Evolutionary conservation across 2,329 filamentous ascomycete genomes (phyloP), one percentile per base, ranked within the genome.

Genomic region (Trichoderma koningii): DNA sequence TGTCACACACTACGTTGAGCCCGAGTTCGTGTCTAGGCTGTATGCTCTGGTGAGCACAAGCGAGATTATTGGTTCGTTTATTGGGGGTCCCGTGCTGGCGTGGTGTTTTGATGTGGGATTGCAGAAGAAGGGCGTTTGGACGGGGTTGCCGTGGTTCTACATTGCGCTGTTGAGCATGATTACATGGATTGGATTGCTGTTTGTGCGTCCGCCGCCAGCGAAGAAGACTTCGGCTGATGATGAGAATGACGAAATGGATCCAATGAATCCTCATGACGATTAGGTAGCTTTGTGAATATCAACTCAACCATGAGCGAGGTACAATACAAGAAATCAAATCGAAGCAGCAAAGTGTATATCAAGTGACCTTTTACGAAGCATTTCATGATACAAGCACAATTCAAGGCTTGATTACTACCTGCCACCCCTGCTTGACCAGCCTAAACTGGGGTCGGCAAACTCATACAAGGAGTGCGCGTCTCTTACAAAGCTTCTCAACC

Each of bases 41-140:
- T 80, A 80, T 66, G 78, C 78, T 1, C 69, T 80, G 64, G 75
- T 78, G 42, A 74, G 76, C 64, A 80, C 79, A 69, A 70, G 74
- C 3, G 78, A 80, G 66, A 74, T 78, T 5, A 45, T 75, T 7
- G 79, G 79, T 0, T 73, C 76, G 0, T 78, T 80, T 28, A 72
- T 79, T 6, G 79, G 74, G n/a, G 77, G 76, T 0, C 79, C 79
- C 0, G 75, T 75, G 7, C 63, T 80, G 50, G 79, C 79, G 0
- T 76, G 74, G 71, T 75, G 71, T 23, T 80, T 80, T 59, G 74
- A 75, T 5, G 60, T 70, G 14, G 78, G 79, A 0, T 47, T 80
- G 67, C 71, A 74, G 55, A 70, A 60, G 57, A 76, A 74, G 63
- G 77, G 78, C 0, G 19, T 73, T 1, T 77, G 74, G 74, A 77